A percentile compares a stretch with the other conserved stretches of the same genome.
phyloP scores from a whole-genome alignment of 768 basidiomycete species.

The Tylopilus rubrobrunneus region DNA sequence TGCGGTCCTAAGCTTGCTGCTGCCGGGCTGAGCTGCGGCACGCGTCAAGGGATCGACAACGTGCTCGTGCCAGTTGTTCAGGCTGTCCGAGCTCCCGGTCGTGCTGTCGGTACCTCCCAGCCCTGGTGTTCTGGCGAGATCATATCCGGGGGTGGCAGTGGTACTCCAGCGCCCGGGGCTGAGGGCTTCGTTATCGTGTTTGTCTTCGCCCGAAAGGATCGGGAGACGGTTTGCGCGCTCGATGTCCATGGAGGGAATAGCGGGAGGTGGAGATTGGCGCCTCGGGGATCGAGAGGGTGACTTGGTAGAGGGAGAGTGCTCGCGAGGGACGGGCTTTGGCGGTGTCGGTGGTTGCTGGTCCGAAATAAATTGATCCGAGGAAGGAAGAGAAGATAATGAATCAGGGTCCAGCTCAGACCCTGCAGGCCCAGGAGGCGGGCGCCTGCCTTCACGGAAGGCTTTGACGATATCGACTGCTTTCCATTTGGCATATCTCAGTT shows the following conservation, averaged over 20 bases:
- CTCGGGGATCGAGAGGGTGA: constrained; percentile 26
- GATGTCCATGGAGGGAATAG: constrained; percentile 28
- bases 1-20: constrained; percentile 23
- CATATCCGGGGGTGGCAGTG: constrained; percentile 67
- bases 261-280: constrained; percentile 32
- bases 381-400: constrained; percentile 3
- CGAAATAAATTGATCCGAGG: constrained; percentile 12
- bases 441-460: constrained; percentile 90
- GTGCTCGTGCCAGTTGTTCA: constrained; percentile 28
- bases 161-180: constrained; percentile 72
- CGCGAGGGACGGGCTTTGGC: constrained; percentile 24
- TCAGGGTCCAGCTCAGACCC: constrained; percentile 35
- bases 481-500: constrained; percentile 94
- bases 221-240: constrained; percentile 28
- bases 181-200: constrained; percentile 30
- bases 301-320: constrained; percentile 21
- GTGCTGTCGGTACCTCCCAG: constrained; percentile 16
- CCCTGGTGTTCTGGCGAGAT: constrained; percentile 16
- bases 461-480: constrained; percentile 95
- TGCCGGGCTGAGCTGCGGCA: constrained; percentile 18
- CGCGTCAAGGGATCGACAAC: constrained; percentile 29
- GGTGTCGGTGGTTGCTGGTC: constrained; percentile 16
- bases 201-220: constrained; percentile 18
- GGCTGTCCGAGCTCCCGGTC: constrained; percentile 17
- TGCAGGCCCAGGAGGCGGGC: constrained; percentile 76